phyloP scores from a whole-genome alignment of 805 yeast species.

The Jamesozyma rosinii region DNA sequence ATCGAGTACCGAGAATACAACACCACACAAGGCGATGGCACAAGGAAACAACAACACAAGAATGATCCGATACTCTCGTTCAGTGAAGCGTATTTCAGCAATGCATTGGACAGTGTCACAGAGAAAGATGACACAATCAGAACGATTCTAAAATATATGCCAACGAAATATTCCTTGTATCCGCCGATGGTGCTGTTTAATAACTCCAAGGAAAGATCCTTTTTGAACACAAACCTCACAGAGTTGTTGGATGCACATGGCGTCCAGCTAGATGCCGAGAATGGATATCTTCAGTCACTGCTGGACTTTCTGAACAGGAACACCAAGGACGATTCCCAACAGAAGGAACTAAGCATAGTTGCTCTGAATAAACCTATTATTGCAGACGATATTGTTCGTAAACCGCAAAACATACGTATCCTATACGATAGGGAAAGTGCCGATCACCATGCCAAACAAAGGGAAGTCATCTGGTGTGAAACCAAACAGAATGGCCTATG shows the following conservation, averaged over 20 bases:
- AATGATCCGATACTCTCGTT: not conserved
- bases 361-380: slow-evolving; percentile 66
- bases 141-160: slow-evolving; percentile 8
- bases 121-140: not conserved
- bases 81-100: not conserved
- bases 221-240: slow-evolving; percentile 34
- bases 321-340: slow-evolving; percentile 7
- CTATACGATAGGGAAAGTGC: slow-evolving; percentile 26
- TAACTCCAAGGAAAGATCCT: slow-evolving; percentile 35
- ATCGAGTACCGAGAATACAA: slow-evolving; percentile 7
- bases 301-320: slow-evolving; percentile 9
- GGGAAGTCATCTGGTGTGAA: slow-evolving; percentile 54
- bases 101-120: not conserved
- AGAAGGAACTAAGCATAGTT: slow-evolving; percentile 40
- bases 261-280: not conserved
- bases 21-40: slow-evolving; percentile 1
- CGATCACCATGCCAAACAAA: slow-evolving; percentile 8
- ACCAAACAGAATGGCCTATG: slow-evolving; percentile 61
- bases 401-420: slow-evolving; percentile 54
- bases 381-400: slow-evolving; percentile 46
- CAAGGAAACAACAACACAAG: not conserved
- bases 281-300: slow-evolving; percentile 16
- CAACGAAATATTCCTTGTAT: slow-evolving; percentile 49
- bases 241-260: slow-evolving; percentile 1
- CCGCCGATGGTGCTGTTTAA: slow-evolving; percentile 58